Evolutionary conservation across 2,329 filamentous ascomycete species (phyloP), one percentile per base, ranked within the genome.

Genomic region (Alternaria sp.): DNA sequence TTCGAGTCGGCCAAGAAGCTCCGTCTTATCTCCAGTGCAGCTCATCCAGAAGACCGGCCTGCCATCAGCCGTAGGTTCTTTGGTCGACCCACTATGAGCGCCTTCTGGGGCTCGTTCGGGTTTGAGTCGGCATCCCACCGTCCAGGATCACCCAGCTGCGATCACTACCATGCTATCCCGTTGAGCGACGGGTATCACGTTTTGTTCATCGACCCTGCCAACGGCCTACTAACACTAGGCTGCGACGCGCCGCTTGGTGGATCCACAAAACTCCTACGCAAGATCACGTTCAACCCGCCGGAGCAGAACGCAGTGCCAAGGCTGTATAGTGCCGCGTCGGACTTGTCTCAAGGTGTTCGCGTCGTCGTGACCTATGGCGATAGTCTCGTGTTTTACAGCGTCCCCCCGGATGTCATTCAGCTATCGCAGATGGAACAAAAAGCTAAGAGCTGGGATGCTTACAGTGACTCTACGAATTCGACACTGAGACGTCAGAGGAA

Each of bases 171-270:
- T 44, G 87, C 87, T 2, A 76, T 89, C 11, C 88, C 88, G 3
- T 72, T 90, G 37, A 88, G 85, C 60, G 88, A 90, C 70, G 87
- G 88, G 2, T 78, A 84, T 55, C 86, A 90, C 65, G 80, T 90
- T 34, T 74, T 90, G 5, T 90, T 89, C 70, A 86, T 85, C 6
- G 87, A 90, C 68, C 86, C 87, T 4, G 73, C 74, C 10, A 84
- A 81, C 1, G 83, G 81, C 9, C 73, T 81, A 8, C 80, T 90
- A 6, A 88, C 83, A 60, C 76, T 91, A 14, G 88, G 88, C 3
- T 85, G 81, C 44, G 86, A 90, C 76, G 83, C 85, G 0, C 85
- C 86, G 1, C 77, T 86, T 17, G 80, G 80, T 29, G 85, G 85
- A 41, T 83, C 80, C 53, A 85, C 80, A 0, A 86, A 84, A 62